Evolutionary conservation across 1,284 basidiomycete genomes (phyloP).

Genomic region (Puccinia hordei): DNA sequence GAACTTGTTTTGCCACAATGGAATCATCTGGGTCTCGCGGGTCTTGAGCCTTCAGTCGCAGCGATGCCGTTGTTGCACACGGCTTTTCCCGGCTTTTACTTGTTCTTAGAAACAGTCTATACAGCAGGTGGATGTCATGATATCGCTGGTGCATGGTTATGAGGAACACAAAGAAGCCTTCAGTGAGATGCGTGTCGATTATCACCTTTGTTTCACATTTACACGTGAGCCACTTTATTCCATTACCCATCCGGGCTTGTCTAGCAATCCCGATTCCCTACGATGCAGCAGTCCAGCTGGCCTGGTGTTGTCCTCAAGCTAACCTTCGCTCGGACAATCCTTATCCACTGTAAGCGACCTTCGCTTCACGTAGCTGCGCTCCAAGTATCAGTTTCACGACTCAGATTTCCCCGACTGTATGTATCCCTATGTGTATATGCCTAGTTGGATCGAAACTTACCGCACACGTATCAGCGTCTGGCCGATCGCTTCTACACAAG

Average conservation of each 20-base stretch:
- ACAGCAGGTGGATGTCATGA: no score
- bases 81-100: no score
- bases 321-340: slow-evolving; percentile 14
- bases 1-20: no score
- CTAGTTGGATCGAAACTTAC: slow-evolving; percentile 20
- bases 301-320: neutral
- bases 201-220: neutral
- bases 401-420: slow-evolving; percentile 28
- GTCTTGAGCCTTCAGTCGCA: no score
- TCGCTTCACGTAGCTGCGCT: slow-evolving; percentile 23
- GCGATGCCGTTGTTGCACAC: neutral
- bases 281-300: neutral
- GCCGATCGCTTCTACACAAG: slow-evolving; percentile 26
- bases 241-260: neutral
- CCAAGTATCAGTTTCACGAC: slow-evolving; percentile 15
- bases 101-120: no score
- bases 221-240: neutral
- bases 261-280: neutral
- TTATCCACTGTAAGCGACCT: neutral
- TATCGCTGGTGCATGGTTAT: no score
- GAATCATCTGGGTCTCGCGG: no score
- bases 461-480: slow-evolving; percentile 26
- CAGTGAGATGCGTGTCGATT: neutral
- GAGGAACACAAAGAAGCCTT: neutral
- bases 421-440: neutral